phyloP scores from a whole-genome alignment of 2,329 filamentous ascomycete species.

The Hortaea sp. region DNA sequence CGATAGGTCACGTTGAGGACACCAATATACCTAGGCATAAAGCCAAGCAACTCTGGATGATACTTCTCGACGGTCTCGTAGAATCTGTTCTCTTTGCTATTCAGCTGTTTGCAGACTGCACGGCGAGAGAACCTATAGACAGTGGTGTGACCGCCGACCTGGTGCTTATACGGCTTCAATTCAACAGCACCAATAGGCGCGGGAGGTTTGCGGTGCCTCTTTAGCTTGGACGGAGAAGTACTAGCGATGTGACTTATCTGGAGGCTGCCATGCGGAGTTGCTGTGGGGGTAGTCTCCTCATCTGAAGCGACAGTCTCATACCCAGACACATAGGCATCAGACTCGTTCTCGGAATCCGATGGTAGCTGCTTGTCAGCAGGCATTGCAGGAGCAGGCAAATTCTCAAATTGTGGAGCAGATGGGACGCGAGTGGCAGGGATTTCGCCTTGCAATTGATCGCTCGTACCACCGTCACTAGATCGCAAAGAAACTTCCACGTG shows the following conservation, averaged over 20 bases:
- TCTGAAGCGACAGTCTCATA: conserved; percentile 47
- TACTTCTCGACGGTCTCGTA: conserved; percentile 91
- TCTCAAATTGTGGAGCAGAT: conserved; percentile 8
- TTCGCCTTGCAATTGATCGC: conserved; percentile 51
- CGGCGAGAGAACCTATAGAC: conserved; percentile 91
- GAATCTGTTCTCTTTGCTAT: conserved; percentile 96
- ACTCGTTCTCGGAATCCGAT: conserved; percentile 31
- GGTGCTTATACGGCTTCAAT: conserved; percentile 91
- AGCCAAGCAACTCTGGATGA: conserved; percentile 80
- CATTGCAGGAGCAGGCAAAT: conserved; percentile 10
- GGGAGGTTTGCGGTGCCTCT: conserved; percentile 27
- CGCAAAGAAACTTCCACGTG: conserved; percentile 55
- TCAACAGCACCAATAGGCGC: conserved; percentile 81
- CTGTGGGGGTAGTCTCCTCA: conserved; percentile 38
- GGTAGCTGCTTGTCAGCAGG: conserved; percentile 5
- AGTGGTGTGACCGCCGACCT: conserved; percentile 93
- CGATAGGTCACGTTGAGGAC: conserved; percentile 94
- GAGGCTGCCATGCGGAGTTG: conserved; percentile 34
- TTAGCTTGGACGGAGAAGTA: conserved; percentile 20
- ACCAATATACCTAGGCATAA: conserved; percentile 92
- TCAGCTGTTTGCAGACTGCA: conserved; percentile 95
- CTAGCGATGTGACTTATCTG: conserved; percentile 12
- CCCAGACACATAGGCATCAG: conserved; percentile 27
- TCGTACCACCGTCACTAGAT: conserved; percentile 50
- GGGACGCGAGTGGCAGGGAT: conserved; percentile 33